Percentiles rank a stretch among this genome's conserved stretches.
Conservation (phyloP, 164 flowering plant genomes). For the Dillenia turbinata region DNA sequence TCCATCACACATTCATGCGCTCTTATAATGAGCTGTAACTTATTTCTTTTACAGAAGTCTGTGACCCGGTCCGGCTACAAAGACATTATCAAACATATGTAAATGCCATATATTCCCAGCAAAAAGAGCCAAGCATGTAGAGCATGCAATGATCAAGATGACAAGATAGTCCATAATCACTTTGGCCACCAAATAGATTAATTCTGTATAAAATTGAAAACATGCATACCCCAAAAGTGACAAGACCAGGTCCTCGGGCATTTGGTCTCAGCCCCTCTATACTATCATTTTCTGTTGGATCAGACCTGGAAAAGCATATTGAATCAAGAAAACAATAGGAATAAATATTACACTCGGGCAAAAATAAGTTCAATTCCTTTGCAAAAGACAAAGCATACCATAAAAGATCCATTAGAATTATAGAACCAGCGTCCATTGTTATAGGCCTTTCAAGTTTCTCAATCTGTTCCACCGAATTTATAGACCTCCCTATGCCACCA, state of each 20-base stretch:
- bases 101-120: not conserved
- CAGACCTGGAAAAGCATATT: constrained; percentile 64
- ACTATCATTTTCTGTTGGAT: constrained; percentile 98
- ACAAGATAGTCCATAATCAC: no score
- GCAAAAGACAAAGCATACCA: constrained; percentile 39
- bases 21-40: constrained; percentile 90
- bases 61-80: constrained; percentile 95
- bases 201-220: not conserved
- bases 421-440: constrained; percentile 97
- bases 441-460: constrained; percentile 98
- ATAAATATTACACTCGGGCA: not conserved
- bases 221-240: constrained; percentile 87
- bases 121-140: not conserved
- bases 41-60: constrained; percentile 94
- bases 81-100: no score
- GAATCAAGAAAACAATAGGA: not conserved
- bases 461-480: constrained; percentile 87
- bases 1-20: constrained; percentile 99
- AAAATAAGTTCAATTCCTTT: not conserved
- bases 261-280: constrained; percentile 97
- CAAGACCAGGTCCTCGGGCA: constrained; percentile 98
- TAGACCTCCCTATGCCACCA: constrained; percentile 99
- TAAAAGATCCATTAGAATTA: constrained; percentile 87
- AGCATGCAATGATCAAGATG: not conserved
- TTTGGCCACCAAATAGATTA: no score